Conservation (phyloP, 73 alveolate genomes). For the Durusdinium trenchii region DNA sequence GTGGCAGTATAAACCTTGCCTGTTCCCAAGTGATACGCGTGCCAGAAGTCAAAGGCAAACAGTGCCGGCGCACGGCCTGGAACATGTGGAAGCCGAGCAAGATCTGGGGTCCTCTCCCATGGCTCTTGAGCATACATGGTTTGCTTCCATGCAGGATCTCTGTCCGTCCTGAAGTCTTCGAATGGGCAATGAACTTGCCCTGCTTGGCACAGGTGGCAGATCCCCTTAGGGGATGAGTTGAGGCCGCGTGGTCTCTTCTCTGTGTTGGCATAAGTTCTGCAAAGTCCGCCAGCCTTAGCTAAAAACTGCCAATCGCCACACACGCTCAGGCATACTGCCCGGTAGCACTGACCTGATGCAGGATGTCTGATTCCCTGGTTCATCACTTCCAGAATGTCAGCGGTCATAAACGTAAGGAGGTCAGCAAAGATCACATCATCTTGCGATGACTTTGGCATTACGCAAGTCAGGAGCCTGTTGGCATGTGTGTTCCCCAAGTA, state of each 20-base stretch:
- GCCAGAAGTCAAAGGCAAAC: neutral
- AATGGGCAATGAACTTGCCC: neutral
- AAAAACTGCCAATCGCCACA: neutral
- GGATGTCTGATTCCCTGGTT: neutral
- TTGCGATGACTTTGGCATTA: neutral
- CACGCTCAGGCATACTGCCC: neutral
- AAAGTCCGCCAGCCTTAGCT: neutral
- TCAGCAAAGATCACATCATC: neutral
- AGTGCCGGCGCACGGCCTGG: neutral
- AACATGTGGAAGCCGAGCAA: neutral
- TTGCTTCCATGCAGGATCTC: too few relatives aligned
- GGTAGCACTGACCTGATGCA: neutral
- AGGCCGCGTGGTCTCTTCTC: neutral
- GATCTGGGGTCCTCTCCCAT: neutral
- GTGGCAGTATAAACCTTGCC: neutral
- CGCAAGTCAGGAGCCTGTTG: neutral
- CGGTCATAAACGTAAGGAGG: neutral
- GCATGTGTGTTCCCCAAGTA: neutral
- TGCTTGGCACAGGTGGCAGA: neutral
- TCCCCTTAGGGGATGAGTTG: neutral
- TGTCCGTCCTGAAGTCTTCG: neutral
- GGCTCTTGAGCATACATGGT: neutral
- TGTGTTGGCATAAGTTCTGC: neutral
- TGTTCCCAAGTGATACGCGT: neutral
- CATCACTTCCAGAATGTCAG: neutral